Evolutionary conservation across 352 stramenopile genomes (phyloP).

Genomic region (Phytophthora syringae): DNA sequence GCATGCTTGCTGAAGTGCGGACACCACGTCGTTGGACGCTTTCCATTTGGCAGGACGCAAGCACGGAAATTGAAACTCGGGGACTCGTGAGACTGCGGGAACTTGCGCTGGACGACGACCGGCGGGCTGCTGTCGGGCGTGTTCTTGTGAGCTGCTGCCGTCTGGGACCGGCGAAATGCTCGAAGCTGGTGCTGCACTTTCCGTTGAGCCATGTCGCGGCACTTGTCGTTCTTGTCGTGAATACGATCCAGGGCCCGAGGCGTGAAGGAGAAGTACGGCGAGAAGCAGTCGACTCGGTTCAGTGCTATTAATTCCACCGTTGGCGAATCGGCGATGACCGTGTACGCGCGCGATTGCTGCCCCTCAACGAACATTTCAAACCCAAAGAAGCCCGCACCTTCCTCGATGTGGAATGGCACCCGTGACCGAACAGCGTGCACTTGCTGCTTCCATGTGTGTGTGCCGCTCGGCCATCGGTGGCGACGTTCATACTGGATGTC

Average conservation of each 20-base stretch:
- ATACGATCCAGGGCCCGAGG: constrained; percentile 64
- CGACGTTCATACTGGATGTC: constrained; percentile 76
- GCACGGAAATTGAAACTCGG: constrained; percentile 68
- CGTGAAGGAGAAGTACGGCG: constrained; percentile 76
- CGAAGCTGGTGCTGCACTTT: constrained; percentile 66
- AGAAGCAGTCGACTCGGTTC: constrained; percentile 80
- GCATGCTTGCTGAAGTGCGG: constrained; percentile 54
- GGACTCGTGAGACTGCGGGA: constrained; percentile 51
- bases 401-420: constrained; percentile 58
- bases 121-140: constrained; percentile 19
- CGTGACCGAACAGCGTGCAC: constrained; percentile 58
- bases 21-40: constrained; percentile 60
- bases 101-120: constrained; percentile 49
- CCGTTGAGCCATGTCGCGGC: constrained; percentile 40
- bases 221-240: constrained; percentile 60
- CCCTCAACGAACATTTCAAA: constrained; percentile 77
- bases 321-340: constrained; percentile 57
- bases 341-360: constrained; percentile 57
- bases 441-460: constrained; percentile 60
- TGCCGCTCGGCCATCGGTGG: constrained; percentile 64
- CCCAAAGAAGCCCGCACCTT: constrained; percentile 63
- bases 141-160: constrained; percentile 29
- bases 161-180: constrained; percentile 48
- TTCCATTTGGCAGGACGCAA: constrained; percentile 57
- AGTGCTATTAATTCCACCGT: constrained; percentile 63